Evolutionary conservation across 371 early-diverging fungal genomes (phyloP).

Genomic region (Saksenaea vasiformis): DNA sequence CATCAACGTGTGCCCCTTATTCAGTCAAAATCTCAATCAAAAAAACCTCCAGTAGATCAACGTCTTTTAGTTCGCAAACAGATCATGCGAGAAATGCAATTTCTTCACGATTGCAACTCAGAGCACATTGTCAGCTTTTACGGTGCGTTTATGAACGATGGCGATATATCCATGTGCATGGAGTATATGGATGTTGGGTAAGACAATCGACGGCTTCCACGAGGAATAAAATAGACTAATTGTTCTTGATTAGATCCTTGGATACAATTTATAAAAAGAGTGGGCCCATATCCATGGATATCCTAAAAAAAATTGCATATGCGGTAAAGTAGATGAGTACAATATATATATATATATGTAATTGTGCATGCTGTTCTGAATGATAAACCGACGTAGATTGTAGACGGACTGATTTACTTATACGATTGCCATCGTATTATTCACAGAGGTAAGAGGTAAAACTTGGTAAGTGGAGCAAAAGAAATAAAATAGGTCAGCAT

Average conservation of each 20-base stretch:
- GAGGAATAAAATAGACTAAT: background rate
- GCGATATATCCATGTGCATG: slow-evolving; percentile 84
- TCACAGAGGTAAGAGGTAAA: slow-evolving; percentile 59
- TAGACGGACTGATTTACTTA: slow-evolving; percentile 73
- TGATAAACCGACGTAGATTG: slow-evolving; percentile 31
- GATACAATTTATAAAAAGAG: slow-evolving; percentile 72
- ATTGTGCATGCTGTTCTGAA: background rate
- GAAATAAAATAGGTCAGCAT: background rate
- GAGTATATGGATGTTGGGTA: slow-evolving; percentile 83
- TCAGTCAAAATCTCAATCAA: background rate
- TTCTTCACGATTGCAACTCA: slow-evolving; percentile 77
- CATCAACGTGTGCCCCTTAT: slow-evolving; percentile 44
- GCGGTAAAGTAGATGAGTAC: slow-evolving; percentile 41
- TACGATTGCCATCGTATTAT: slow-evolving; percentile 77
- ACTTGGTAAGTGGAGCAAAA: background rate
- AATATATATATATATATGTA: background rate
- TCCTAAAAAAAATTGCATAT: slow-evolving; percentile 68
- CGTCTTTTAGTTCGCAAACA: slow-evolving; percentile 63
- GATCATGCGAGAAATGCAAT: slow-evolving; percentile 78
- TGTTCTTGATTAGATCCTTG: slow-evolving; percentile 48
- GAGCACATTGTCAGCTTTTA: slow-evolving; percentile 79
- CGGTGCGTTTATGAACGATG: slow-evolving; percentile 76
- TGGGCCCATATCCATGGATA: slow-evolving; percentile 69
- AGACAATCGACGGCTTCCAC: background rate
- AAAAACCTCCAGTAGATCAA: slow-evolving; percentile 12